Evolutionary conservation across 2,329 filamentous ascomycete species (phyloP).

Genomic region (Paraconiothyrium brasiliense): DNA sequence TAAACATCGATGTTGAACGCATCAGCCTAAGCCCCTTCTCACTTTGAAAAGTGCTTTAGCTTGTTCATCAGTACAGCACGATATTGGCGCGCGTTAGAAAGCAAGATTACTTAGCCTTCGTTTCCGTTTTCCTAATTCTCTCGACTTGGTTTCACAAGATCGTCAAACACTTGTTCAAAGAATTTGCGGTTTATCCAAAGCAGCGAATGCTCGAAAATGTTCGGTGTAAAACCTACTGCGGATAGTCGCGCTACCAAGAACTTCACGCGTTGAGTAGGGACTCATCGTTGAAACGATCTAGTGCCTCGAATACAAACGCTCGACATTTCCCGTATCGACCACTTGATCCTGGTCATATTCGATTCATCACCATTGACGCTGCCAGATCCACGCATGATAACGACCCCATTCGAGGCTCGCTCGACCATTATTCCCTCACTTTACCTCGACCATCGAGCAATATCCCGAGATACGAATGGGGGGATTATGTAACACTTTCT

Average conservation of each 20-base stretch:
- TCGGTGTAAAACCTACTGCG: background rate
- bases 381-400: conserved; percentile 4
- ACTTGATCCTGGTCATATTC: background rate
- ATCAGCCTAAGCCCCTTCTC: background rate
- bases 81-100: background rate
- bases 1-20: background rate
- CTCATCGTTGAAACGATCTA: background rate
- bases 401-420: conserved; percentile 8
- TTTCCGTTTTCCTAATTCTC: background rate
- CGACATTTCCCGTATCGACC: background rate
- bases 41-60: background rate
- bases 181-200: too few relatives aligned
- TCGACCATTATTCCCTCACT: conserved; percentile 1
- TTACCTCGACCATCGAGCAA: background rate
- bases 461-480: conserved; percentile 10
- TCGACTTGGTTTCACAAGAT: background rate
- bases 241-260: background rate
- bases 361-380: conserved; percentile 13
- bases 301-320: background rate
- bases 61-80: background rate
- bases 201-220: too few relatives aligned
- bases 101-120: background rate
- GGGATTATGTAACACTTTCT: conserved; percentile 15
- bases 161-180: too few relatives aligned
- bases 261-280: background rate